phyloP scores from a whole-genome alignment of 2,329 filamentous ascomycete genomes.

The Coniochaeta pulveracea region DNA sequence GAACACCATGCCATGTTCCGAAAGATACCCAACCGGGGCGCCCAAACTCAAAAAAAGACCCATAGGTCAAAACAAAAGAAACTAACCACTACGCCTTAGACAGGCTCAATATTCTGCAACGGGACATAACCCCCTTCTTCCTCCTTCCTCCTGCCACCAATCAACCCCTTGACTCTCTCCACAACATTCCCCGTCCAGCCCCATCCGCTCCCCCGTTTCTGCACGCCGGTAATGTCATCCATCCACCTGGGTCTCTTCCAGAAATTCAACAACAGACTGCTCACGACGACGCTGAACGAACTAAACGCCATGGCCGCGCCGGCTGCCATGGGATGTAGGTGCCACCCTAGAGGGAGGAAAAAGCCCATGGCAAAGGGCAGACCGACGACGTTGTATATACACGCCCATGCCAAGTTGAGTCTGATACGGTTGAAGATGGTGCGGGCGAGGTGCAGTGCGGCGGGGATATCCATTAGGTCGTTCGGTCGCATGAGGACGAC shows the following conservation, averaged over 20 bases:
- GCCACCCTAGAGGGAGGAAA: conserved; percentile 79
- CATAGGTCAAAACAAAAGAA: not conserved
- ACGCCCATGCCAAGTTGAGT: conserved; percentile 86
- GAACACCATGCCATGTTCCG: not conserved
- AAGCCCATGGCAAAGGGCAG: conserved; percentile 95
- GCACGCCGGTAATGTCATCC: conserved; percentile 49
- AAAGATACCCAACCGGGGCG: not conserved
- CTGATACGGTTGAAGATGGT: conserved; percentile 90
- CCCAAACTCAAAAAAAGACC: not conserved
- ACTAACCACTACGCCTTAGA: conserved; percentile 9
- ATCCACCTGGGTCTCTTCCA: conserved; percentile 85
- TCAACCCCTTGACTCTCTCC: conserved; percentile 29
- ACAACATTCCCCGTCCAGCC: conserved; percentile 25
- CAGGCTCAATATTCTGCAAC: conserved; percentile 36
- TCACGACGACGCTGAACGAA: conserved; percentile 80
- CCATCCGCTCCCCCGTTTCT: conserved; percentile 30
- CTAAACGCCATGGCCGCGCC: conserved; percentile 89
- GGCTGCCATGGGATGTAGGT: conserved; percentile 87
- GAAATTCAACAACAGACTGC: conserved; percentile 72
- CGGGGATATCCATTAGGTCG: conserved; percentile 86
- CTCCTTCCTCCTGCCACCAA: conserved; percentile 24
- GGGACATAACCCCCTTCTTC: conserved; percentile 52
- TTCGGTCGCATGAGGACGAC: conserved; percentile 91
- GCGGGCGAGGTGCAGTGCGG: conserved; percentile 68
- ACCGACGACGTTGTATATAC: conserved; percentile 82